Conservation (phyloP, 129 eudicot genomes). For the Centella asiatica region DNA sequence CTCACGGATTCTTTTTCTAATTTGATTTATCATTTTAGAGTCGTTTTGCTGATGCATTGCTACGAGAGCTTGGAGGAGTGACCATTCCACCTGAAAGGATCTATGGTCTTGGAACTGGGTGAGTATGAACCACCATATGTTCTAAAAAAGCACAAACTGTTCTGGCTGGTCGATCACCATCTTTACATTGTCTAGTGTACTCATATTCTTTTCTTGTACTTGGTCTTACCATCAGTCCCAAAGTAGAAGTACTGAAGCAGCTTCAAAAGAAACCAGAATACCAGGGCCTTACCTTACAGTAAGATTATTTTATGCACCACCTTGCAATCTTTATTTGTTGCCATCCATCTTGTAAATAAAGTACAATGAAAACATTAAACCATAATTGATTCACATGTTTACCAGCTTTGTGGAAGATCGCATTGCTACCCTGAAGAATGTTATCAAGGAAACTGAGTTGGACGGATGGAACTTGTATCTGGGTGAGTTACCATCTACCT, state of each 20-base stretch:
- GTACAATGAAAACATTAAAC: neutral
- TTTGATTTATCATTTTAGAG: conserved; percentile 30
- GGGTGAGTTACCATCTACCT: conserved; percentile 37
- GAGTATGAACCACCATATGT: conserved; percentile 11
- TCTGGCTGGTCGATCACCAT: neutral
- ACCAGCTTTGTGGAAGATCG: conserved; percentile 96
- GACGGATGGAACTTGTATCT: conserved; percentile 87
- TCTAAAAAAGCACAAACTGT: neutral
- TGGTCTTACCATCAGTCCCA: conserved; percentile 56
- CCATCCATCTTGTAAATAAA: neutral
- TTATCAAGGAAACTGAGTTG: conserved; percentile 83
- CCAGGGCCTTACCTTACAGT: conserved; percentile 87
- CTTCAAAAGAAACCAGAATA: conserved; percentile 89
- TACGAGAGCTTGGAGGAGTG: conserved; percentile 88
- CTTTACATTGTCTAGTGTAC: neutral
- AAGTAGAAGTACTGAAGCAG: conserved; percentile 88
- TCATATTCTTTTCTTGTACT: neutral
- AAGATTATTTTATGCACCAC: conserved; percentile 23
- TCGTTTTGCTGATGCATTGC: conserved; percentile 82
- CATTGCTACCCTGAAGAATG: conserved; percentile 85
- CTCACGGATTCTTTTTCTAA: neutral
- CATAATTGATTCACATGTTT: conserved; percentile 2
- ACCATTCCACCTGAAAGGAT: conserved; percentile 84
- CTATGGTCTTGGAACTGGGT: conserved; percentile 90
- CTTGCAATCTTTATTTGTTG: neutral